These are phyloP conservation scores for Hanseniaspora guilliermondii DNA, from an alignment of 805 yeast genomes.

Conservation along the genomic window DNA sequence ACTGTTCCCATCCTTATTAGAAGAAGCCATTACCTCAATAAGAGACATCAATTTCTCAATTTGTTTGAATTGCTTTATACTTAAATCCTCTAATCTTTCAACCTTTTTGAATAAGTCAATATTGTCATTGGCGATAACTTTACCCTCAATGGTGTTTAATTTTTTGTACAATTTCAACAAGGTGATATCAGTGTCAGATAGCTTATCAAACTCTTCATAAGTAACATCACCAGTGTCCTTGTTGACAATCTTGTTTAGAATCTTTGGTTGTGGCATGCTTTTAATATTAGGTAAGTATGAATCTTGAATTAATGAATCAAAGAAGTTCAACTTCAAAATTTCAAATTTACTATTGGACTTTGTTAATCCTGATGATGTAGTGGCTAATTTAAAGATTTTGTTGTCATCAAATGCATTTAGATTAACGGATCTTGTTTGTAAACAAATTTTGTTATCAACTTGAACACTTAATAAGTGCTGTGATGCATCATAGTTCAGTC, in stretches of 20 bases:
- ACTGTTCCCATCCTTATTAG: slow-evolving; percentile 11
- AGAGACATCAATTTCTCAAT: slow-evolving; percentile 18
- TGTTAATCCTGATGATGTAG: slow-evolving; percentile 34
- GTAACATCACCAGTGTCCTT: slow-evolving; percentile 27
- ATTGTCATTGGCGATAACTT: slow-evolving; percentile 27
- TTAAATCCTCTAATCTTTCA: slow-evolving; percentile 20
- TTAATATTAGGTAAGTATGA: slow-evolving; percentile 47
- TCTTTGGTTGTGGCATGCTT: slow-evolving; percentile 34
- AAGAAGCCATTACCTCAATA: slow-evolving; percentile 10
- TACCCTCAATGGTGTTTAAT: slow-evolving; percentile 26
- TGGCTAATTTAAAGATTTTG: slow-evolving; percentile 21
- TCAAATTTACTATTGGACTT: slow-evolving; percentile 46
- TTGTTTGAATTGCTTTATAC: slow-evolving; percentile 20
- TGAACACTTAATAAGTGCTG: slow-evolving; percentile 47
- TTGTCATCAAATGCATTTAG: slow-evolving; percentile 28
- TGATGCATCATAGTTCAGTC: slow-evolving; percentile 43
- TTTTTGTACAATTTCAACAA: slow-evolving; percentile 19
- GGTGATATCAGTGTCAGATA: slow-evolving; percentile 19
- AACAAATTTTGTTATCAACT: slow-evolving; percentile 57
- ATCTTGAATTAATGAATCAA: slow-evolving; percentile 41
- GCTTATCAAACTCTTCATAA: slow-evolving; percentile 22
- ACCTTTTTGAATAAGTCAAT: slow-evolving; percentile 20
- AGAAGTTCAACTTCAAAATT: slow-evolving; percentile 45
- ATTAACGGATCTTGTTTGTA: slow-evolving; percentile 46
- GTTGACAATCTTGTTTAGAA: slow-evolving; percentile 32